Base-by-base conservation (phyloP, 2,329 filamentous ascomycete species). In the Xylaria digitata region DNA sequence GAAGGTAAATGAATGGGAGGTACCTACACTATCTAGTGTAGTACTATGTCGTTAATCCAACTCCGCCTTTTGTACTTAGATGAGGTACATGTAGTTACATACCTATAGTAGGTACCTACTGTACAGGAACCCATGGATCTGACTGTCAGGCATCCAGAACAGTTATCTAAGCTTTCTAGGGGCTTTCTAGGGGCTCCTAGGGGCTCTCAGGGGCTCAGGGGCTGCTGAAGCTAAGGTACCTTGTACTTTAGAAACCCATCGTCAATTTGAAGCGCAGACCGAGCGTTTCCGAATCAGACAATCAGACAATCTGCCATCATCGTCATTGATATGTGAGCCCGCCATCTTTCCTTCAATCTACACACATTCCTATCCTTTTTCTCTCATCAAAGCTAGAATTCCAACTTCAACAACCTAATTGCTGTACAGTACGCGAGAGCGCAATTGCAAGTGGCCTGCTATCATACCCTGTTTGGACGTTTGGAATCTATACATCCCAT, bases 221-320 rank as follows among this genome's bases (percentile, higher is more conserved):
- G 34, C 19, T 48, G 3, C 13, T 15, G 23, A 8, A 19, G 42
- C n/a, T n/a, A n/a, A n/a, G 42, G 37, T 9, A 49, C 26, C 17
- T 50, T 17, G 5, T 15, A 26, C 37, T 6, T 5, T 9, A 13
- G 40, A 21, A 48, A 49, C 46, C 49, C 37, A 60, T 62, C 21
- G 21, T 32, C 40, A 48, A 46, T 40, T 40, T 58, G 58, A 66
- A 53, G 64, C 59, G 49, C 23, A 37, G 37, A 48, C 23, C 49
- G 59, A 63, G 49, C 37, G 42, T 55, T 40, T 58, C 26, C 34
- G 26, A 19, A 57, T 37, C 23, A 40, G 42, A 46, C 37, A 37
- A 37, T 37, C 34, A 37, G 15, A 30, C 30, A 49, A 46, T 32
- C 43, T 13, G 19, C 43, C 26, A 50, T 45, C 21, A 42, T 48